These are phyloP conservation scores for Claviceps sorghi DNA, from an alignment of 2,329 filamentous ascomycete species.

Conservation along the genomic window DNA sequence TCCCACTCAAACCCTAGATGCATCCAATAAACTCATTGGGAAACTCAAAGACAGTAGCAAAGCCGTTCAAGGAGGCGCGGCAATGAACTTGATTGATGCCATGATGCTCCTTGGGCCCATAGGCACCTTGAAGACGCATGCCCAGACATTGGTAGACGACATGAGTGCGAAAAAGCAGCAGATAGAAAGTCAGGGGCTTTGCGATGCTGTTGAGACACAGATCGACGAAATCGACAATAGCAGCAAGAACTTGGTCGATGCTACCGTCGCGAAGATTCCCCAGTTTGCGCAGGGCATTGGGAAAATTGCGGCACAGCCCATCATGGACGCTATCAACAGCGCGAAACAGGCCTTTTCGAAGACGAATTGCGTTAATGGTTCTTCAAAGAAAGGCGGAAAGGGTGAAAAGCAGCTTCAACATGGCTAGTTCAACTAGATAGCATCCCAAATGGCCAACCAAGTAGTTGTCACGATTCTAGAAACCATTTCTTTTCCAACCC, in stretches of 20 bases:
- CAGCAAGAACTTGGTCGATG: not conserved
- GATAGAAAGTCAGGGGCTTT: not conserved
- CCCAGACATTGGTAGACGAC: not conserved
- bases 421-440: too few relatives aligned
- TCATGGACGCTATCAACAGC: not conserved
- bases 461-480: too few relatives aligned
- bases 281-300: not conserved
- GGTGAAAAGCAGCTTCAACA: too few relatives aligned
- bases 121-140: not conserved
- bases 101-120: not conserved
- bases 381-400: not conserved
- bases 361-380: not conserved
- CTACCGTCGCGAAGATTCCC: not conserved
- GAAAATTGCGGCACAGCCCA: not conserved
- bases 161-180: not conserved
- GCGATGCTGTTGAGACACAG: not conserved
- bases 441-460: too few relatives aligned
- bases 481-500: too few relatives aligned
- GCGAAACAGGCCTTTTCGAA: not conserved
- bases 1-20: not conserved
- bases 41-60: not conserved
- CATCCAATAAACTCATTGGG: not conserved
- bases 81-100: not conserved
- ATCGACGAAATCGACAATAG: not conserved
- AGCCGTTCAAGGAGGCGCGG: not conserved